Evolutionary conservation across 345 rosid genomes (phyloP).

Genomic region (Rhodamnia argentea): DNA sequence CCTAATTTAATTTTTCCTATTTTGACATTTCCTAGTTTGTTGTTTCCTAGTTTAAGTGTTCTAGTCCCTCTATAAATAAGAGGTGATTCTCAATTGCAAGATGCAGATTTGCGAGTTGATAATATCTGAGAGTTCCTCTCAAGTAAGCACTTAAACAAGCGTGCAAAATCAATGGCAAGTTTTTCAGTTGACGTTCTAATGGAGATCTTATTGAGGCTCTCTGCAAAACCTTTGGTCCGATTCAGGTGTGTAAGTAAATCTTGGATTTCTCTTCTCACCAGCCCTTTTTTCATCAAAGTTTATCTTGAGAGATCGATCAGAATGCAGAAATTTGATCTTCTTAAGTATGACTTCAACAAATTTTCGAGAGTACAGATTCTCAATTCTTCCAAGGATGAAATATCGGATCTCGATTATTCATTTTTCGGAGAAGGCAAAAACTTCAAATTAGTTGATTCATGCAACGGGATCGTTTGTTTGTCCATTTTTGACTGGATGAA

Average conservation of each 20-base stretch:
- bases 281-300: background rate
- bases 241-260: background rate
- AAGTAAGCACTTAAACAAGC: background rate
- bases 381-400: background rate
- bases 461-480: background rate
- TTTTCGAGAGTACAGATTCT: background rate
- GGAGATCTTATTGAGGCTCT: background rate
- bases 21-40: too few species aligned
- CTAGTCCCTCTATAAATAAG: background rate
- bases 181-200: background rate
- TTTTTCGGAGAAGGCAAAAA: background rate
- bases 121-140: background rate
- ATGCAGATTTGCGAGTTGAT: background rate
- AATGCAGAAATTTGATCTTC: background rate
- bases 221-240: background rate
- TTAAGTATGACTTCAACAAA: background rate
- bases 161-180: background rate
- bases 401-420: background rate
- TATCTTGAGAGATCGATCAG: background rate
- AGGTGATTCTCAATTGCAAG: background rate
- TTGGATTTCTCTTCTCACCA: background rate
- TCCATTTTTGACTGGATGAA: background rate
- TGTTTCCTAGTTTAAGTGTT: background rate
- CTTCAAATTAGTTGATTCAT: background rate
- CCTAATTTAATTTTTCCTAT: too few species aligned